A percentile compares a stretch with the other conserved stretches of the same genome.
These are phyloP conservation scores for Trypanosoma mega DNA, from an alignment of 208 protist species.

Conservation along the genomic window DNA sequence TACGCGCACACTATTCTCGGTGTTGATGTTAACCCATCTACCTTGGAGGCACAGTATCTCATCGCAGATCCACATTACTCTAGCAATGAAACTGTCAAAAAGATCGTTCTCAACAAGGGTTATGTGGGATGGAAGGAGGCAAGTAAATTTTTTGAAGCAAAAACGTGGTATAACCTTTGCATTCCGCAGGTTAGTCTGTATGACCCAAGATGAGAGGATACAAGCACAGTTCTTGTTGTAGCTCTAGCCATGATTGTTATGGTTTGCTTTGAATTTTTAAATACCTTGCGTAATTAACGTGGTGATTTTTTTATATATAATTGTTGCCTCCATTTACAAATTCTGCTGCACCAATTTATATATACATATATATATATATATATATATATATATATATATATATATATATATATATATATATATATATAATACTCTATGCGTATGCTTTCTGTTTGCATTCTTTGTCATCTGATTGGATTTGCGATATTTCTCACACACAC, in stretches of 20 bases:
- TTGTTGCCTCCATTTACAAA: too few species aligned
- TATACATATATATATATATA: constrained; percentile 14
- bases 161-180: constrained; percentile 95
- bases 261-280: constrained; percentile 7
- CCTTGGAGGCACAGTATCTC: constrained; percentile 80
- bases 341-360: constrained; percentile 3
- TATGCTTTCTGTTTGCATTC: too few species aligned
- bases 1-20: constrained; percentile 95
- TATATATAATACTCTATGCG: too few species aligned
- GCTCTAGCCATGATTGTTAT: neutral
- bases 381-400: neutral
- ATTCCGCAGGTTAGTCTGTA: constrained; percentile 70
- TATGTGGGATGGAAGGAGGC: constrained; percentile 91
- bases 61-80: constrained; percentile 95
- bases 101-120: constrained; percentile 82
- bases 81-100: constrained; percentile 64
- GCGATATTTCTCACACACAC: too few species aligned
- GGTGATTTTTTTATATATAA: too few species aligned
- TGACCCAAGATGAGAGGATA: constrained; percentile 49
- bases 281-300: too few species aligned
- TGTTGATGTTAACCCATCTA: constrained; percentile 83
- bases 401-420: neutral
- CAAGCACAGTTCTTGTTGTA: neutral
- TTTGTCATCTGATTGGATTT: too few species aligned
- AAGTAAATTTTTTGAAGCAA: constrained; percentile 76